Evolutionary conservation across 192 early-diverging fungal species (phyloP).

Genomic region (Pilobolus umbonatus): DNA sequence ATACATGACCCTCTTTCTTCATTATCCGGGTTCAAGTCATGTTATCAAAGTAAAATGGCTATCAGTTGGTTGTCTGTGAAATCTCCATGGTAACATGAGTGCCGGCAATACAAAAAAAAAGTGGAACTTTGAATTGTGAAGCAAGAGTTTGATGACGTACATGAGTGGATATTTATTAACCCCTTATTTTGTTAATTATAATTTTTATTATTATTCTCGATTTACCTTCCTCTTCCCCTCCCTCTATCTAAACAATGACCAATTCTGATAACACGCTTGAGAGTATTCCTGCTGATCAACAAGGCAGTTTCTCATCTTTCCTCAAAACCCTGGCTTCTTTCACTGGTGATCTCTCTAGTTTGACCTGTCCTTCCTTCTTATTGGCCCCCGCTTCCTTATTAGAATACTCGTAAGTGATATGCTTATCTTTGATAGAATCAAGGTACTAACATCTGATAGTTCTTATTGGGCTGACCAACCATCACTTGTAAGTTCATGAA

Average conservation of each 20-base stretch:
- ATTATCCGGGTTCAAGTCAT: no score
- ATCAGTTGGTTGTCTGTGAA: no score
- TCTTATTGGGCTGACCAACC: constrained; percentile 62
- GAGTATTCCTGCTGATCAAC: constrained; percentile 55
- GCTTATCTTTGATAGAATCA: no score
- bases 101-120: no score
- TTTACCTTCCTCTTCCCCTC: constrained; percentile 4
- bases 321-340: constrained; percentile 67
- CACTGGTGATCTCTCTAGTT: constrained; percentile 74
- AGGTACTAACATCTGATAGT: constrained; percentile 11
- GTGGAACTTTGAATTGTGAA: no score
- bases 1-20: no score
- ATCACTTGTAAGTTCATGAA: constrained; percentile 28
- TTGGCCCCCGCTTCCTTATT: constrained; percentile 72
- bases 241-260: constrained; percentile 4
- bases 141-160: no score
- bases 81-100: no score
- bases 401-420: constrained; percentile 63
- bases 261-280: constrained; percentile 26
- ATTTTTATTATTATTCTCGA: no score
- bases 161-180: no score
- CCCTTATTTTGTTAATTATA: no score
- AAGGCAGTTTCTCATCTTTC: constrained; percentile 61
- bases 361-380: constrained; percentile 78
- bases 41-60: no score